Conservation (phyloP, 768 basidiomycete species). For the Pisolithus tinctorius region DNA sequence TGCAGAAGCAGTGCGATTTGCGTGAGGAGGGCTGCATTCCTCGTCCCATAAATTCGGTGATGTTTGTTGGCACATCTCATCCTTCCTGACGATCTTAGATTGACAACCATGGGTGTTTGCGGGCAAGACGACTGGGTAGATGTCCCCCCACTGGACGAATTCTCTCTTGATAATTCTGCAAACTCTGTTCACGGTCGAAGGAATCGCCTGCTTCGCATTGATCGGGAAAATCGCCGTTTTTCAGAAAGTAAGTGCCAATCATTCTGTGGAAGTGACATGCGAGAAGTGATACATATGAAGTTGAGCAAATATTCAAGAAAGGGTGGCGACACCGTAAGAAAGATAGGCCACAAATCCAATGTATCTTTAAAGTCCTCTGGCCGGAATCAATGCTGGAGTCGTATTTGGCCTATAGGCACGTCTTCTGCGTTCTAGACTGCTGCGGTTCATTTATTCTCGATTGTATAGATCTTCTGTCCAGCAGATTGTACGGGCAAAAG, state of each 20-base stretch:
- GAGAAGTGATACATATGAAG: conserved; percentile 23
- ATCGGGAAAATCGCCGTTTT: conserved; percentile 29
- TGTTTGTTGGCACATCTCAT: not conserved
- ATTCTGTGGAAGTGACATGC: not conserved
- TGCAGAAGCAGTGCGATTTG: conserved; percentile 15
- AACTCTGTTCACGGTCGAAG: conserved; percentile 31
- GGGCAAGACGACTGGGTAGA: conserved; percentile 23
- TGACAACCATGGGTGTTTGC: conserved; percentile 10
- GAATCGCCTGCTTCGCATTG: conserved; percentile 38
- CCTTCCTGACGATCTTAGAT: conserved; percentile 4
- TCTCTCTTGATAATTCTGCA: conserved; percentile 36
- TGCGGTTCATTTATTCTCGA: conserved; percentile 2
- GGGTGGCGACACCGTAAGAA: conserved; percentile 56
- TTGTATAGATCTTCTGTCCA: conserved; percentile 21
- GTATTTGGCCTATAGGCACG: conserved; percentile 43
- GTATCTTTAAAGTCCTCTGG: conserved; percentile 46
- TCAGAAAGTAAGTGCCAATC: conserved; percentile 31
- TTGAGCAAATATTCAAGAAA: conserved; percentile 42
- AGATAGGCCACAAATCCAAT: conserved; percentile 39
- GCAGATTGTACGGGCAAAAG: conserved; percentile 16
- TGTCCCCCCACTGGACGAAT: conserved; percentile 25
- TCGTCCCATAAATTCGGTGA: conserved; percentile 13
- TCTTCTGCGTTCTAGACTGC: conserved; percentile 13
- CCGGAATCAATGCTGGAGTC: conserved; percentile 37
- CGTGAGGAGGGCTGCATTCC: conserved; percentile 14